Base-by-base conservation (phyloP, 2,329 filamentous ascomycete species). In the Phialocephala sp. region DNA sequence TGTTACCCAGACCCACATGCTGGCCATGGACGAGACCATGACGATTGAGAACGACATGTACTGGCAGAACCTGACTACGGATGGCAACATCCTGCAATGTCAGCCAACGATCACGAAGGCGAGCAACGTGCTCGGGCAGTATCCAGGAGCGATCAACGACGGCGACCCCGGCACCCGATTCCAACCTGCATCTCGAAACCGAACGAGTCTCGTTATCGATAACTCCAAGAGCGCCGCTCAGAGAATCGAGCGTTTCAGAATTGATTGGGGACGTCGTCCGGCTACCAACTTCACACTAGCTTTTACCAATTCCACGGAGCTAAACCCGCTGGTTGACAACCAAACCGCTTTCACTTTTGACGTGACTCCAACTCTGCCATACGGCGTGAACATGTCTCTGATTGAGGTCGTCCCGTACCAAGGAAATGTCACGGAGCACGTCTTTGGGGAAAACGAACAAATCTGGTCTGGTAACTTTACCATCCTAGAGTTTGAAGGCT, bases 91-190 rank as follows among this genome's bases (percentile, higher is more conserved):
- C 41, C 79, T 84, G 0, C 88, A 91, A 77, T 90, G 88, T 73
- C 80, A 78, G 20, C 79, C 83, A 2, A 80, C 83, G 1, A 73
- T 72, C 47, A 84, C 83, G 0, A 73, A 79, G 0, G 72, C 79
- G 35, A 72, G 74, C 1, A 84, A 80, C 71, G 76, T 81, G 39
- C 82, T 85, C 0, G 89, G 88, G n/a, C 88, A 90, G 74, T 89
- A 89, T 76, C 86, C 88, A 0, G 81, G 89, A 62, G 81, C 83
- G 0, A 87, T 86, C 2, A 83, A 89, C 59, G 89, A 91, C 71
- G 89, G 89, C 58, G 86, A 86, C 6, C 79, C 83, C 4, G 85
- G 83, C 37, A 91, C 88, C 0, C 85, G 85, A 70, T 91, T 88
- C 88, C 87, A 90, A 71, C 87, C 88, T 0, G 72, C 76, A 12